These are phyloP conservation scores for Xylogone sp. DNA, from an alignment of 2,329 filamentous ascomycete genomes.

Conservation along the genomic window DNA sequence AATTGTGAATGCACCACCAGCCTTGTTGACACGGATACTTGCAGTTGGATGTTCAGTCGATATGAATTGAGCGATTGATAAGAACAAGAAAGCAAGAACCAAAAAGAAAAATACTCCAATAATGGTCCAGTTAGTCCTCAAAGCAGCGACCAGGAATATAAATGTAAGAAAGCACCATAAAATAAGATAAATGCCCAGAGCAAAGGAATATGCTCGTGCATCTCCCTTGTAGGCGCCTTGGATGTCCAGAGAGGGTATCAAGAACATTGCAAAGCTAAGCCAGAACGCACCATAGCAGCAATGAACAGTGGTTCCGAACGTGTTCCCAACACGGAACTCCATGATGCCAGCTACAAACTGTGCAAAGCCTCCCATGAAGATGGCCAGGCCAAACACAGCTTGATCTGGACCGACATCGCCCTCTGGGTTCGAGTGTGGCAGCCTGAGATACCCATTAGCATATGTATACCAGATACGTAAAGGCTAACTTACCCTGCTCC, in stretches of 20 bases:
- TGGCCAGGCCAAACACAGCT: conserved; percentile 23
- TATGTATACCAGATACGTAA: not conserved
- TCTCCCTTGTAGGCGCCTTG: conserved; percentile 37
- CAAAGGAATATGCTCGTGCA: conserved; percentile 39
- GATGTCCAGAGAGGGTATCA: conserved; percentile 49
- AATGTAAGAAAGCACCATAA: conserved; percentile 57
- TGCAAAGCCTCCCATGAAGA: conserved; percentile 26
- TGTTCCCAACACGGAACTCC: conserved; percentile 52
- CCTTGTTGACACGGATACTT: conserved; percentile 41
- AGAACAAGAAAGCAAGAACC: conserved; percentile 53
- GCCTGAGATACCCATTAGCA: conserved; percentile 10
- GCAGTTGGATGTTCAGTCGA: conserved; percentile 30
- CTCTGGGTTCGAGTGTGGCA: conserved; percentile 20
- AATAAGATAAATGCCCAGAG: conserved; percentile 55
- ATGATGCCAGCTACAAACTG: conserved; percentile 29
- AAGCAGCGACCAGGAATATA: conserved; percentile 50
- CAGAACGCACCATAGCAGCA: conserved; percentile 60
- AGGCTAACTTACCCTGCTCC: conserved; percentile 42
- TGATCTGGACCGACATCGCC: conserved; percentile 19
- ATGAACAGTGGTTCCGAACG: conserved; percentile 58
- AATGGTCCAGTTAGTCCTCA: conserved; percentile 56
- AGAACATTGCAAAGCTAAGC: conserved; percentile 56
- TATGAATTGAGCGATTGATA: conserved; percentile 49
- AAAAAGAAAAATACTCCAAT: conserved; percentile 55
- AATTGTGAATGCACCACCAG: conserved; percentile 35